Base-by-base conservation (phyloP, 225 moss, liverwort and hornwort species). In the Neckera pumila region DNA sequence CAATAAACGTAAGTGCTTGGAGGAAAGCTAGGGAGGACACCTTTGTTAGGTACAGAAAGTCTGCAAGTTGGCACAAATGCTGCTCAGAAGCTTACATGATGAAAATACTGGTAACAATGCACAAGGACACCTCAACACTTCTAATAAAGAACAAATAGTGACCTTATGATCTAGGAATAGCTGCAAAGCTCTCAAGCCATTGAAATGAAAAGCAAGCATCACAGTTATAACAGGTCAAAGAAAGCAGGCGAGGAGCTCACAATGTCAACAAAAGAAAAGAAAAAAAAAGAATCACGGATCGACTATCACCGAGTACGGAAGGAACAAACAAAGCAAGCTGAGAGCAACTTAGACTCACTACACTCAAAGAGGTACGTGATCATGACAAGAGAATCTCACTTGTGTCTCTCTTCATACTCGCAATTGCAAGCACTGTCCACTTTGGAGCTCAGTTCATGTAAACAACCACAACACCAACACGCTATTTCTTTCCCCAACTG, bases 101-200 rank as follows among this genome's bases (percentile, higher is more conserved):
- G 3, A 13, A 51, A 33, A 5, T 27, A 0, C 13, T 51, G 3
- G 14, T 8, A 76, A 8, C 51, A 51, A 49, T 0, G 1, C 49
- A 75, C 1, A 0, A 53, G 0, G 8, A 21, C 5, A 51, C 13
- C 5, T 49, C 0, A 20, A 33, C 6, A 3, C 30, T 31, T 11
- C 5, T 8, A 20, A 5, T 74, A 7, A 21, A 75, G 3, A 76
- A 34, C 34, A 21, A 34, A 20, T 21, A 21, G 12, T 33, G 7
- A 76, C 21, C 2, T 12, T 3, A 10, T 7, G 18, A 30, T 73
- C n/a, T 5, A 42, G 6, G 7, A 73, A 72, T 15, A 9, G 16
- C 9, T 16, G 13, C 16, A 45, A n/a, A n/a, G n/a, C n/a, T n/a
- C n/a, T n/a, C n/a, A n/a, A n/a, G n/a, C n/a, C n/a, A n/a, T n/a